Evolutionary conservation across 169 alveolate genomes (phyloP), one percentile per base, ranked within the genome.

Genomic region (Eimeria necatrix): DNA sequence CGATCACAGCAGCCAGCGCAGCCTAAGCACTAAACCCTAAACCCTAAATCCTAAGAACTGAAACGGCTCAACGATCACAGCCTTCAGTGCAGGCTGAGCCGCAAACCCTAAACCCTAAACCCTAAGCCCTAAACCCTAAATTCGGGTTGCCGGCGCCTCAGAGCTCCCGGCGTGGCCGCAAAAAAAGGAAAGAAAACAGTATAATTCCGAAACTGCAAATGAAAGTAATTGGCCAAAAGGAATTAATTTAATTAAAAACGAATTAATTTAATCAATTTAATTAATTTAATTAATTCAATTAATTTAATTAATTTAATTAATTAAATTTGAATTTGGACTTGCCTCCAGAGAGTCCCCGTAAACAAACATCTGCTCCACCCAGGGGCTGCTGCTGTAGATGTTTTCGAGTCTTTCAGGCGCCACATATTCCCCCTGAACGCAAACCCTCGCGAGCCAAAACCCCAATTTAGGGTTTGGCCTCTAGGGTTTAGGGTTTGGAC

Each of bases 331-430:
- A 56, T 9, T 9, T 8, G 64, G 64, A 56, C 96, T 94, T 90
- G 95, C 93, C 96, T 97, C 95, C 22, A 96, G 84, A 32, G 99
- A 97, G 91, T 98, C 97, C 24, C 99, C 99, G 95, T 97, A 96
- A 6, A 98, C 98, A 94, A 97, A 98, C 46, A 97, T 97, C 91
- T 98, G 98, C 12, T 94, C 96, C 49, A 98, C 97, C 26, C 93
- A 96, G 4, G 96, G 96, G 8, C 98, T 85, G 86, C 97, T 94
- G 48, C 95, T 22, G 94, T 97, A 98, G 61, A 97, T 97, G 68
- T 96, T 96, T 96, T 98, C 99, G 73, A 98, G 96, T 90, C 97
- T 97, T 73, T 98, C 99, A 14, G 99, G 99, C 41, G 98, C 97
- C 48, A 98, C 97, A 94, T 98, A 98, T 87, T 98, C 99, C 8